A percentile compares a stretch with the other conserved stretches of the same genome.
These are phyloP conservation scores for Arthroderma sp. DNA, from an alignment of 2,329 filamentous ascomycete genomes.

Conservation along the genomic window DNA sequence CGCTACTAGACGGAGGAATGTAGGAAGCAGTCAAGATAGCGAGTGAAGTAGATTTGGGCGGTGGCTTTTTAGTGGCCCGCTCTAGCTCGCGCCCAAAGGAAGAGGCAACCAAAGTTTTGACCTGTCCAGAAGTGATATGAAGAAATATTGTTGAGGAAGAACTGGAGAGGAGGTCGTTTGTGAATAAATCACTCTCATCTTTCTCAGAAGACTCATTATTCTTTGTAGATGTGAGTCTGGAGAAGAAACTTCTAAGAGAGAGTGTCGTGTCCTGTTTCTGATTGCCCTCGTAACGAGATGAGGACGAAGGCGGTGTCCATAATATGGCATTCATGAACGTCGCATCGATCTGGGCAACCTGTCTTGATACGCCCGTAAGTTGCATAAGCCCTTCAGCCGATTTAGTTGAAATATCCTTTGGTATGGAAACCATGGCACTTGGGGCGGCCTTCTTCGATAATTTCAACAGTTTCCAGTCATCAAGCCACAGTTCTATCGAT, in stretches of 20 bases:
- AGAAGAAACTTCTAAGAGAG: constrained; percentile 68
- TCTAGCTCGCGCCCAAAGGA: constrained; percentile 76
- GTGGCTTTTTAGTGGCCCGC: constrained; percentile 91
- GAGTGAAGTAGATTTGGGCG: constrained; percentile 73
- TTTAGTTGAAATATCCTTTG: constrained; percentile 63
- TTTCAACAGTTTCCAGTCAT: constrained; percentile 68
- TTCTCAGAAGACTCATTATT: constrained; percentile 44
- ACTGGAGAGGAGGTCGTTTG: constrained; percentile 55
- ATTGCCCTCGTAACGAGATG: constrained; percentile 25
- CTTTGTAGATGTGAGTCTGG: constrained; percentile 52
- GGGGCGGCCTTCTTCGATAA: constrained; percentile 79
- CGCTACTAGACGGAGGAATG: constrained; percentile 59
- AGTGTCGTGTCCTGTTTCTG: constrained; percentile 32
- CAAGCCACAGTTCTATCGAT: constrained; percentile 77
- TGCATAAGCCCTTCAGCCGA: constrained; percentile 86
- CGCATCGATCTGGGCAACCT: constrained; percentile 85
- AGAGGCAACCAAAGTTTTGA: constrained; percentile 60
- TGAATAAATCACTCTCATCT: constrained; percentile 39
- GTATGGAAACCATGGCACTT: constrained; percentile 56
- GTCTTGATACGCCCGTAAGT: constrained; percentile 63
- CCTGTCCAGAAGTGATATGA: constrained; percentile 69
- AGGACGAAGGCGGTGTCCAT: constrained; percentile 53
- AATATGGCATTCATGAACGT: constrained; percentile 76
- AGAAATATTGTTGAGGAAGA: constrained; percentile 76
- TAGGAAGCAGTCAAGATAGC: constrained; percentile 85